Conservation (phyloP, 2,329 filamentous ascomycete species). For the Ophiocordyceps unilateralis region DNA sequence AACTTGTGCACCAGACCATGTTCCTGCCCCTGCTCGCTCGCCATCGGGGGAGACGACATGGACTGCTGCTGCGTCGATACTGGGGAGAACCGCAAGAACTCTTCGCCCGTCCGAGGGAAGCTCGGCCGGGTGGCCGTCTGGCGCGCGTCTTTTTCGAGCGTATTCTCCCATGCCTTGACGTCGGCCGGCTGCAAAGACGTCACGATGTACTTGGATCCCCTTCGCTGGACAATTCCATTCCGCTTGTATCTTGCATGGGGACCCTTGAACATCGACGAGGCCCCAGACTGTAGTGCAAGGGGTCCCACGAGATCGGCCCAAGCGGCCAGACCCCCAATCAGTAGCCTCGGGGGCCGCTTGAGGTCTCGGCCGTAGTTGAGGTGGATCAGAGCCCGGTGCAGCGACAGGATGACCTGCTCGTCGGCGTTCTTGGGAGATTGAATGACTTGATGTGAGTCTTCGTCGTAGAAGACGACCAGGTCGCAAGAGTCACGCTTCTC, state of each 20-base stretch:
- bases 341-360: conserved; percentile 54
- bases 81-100: conserved; percentile 72
- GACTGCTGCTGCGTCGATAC: conserved; percentile 43
- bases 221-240: conserved; percentile 14
- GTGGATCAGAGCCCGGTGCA: conserved; percentile 66
- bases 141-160: conserved; percentile 46
- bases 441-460: conserved; percentile 38
- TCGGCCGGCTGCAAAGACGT: conserved; percentile 68
- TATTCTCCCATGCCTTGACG: conserved; percentile 63
- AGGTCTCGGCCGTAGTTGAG: conserved; percentile 69
- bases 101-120: conserved; percentile 58
- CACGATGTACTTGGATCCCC: conserved; percentile 27
- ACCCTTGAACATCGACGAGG: conserved; percentile 13
- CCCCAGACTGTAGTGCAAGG: conserved; percentile 35
- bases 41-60: conserved; percentile 28
- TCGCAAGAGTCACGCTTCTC: conserved; percentile 60
- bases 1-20: conserved; percentile 16
- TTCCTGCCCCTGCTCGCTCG: conserved; percentile 7
- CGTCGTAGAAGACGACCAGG: conserved; percentile 80
- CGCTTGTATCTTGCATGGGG: conserved; percentile 5
- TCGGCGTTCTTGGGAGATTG: conserved; percentile 15
- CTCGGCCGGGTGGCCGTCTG: conserved; percentile 28
- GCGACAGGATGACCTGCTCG: conserved; percentile 44
- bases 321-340: conserved; percentile 68
- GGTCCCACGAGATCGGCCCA: conserved; percentile 73